A percentile compares a stretch with the other conserved stretches of the same genome.
These are phyloP conservation scores for Astrothelium macrocarpum DNA, from an alignment of 495 filamentous ascomycete species.

Conservation along the genomic window DNA sequence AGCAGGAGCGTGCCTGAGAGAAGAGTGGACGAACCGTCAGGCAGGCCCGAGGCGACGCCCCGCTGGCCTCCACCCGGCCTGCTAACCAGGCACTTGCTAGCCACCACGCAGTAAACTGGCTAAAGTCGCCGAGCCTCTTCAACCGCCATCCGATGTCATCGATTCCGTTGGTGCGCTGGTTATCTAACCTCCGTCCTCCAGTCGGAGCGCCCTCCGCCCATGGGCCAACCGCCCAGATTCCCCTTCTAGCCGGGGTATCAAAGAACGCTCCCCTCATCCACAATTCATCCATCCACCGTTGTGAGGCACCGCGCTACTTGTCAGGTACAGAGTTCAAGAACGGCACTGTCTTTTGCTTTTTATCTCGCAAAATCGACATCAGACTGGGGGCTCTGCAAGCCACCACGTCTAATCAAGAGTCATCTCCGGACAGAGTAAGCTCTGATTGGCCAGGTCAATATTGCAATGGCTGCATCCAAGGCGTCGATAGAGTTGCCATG, in stretches of 20 bases:
- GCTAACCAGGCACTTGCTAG: too few relatives aligned
- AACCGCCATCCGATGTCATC: neutral
- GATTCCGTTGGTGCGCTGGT: neutral
- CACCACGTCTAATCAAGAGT: neutral
- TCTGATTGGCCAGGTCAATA: conserved; percentile 2
- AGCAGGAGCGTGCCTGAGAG: neutral
- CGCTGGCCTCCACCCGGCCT: too few relatives aligned
- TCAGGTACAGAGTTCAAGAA: neutral
- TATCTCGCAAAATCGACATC: neutral
- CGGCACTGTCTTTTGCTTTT: neutral
- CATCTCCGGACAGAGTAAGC: neutral
- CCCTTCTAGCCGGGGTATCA: neutral
- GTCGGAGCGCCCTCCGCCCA: neutral
- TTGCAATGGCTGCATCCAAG: neutral
- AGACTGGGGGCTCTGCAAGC: neutral
- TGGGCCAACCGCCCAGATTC: neutral
- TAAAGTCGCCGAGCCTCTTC: neutral
- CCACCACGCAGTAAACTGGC: neutral
- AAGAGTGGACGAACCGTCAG: too few relatives aligned
- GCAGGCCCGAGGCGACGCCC: too few relatives aligned
- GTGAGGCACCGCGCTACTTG: too few relatives aligned
- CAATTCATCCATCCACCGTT: neutral
- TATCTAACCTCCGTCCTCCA: neutral
- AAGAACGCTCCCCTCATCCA: neutral
- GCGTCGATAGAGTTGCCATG: neutral